Evolutionary conservation across 2,329 filamentous ascomycete species (phyloP).

Genomic region (Botrytis medusae): DNA sequence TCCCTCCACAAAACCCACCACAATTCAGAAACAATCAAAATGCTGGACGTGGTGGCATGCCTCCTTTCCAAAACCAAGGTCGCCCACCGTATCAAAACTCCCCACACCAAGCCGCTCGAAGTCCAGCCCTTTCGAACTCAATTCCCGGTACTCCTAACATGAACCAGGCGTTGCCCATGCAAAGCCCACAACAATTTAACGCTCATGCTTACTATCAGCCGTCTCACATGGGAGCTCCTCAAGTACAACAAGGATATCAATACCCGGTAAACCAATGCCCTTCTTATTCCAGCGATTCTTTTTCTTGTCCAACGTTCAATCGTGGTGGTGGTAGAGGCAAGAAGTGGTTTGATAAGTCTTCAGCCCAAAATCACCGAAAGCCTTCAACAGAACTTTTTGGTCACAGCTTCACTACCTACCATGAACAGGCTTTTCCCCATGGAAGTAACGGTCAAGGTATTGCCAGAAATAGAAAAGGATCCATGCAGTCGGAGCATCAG

Average conservation of each 20-base stretch:
- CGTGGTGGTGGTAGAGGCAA: slow-evolving; percentile 25
- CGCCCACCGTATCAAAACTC: slow-evolving; percentile 59
- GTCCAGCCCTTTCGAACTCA: slow-evolving; percentile 64
- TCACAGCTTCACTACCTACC: slow-evolving; percentile 27
- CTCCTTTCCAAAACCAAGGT: slow-evolving; percentile 48
- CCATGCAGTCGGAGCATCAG: slow-evolving; percentile 27
- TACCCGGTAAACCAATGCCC: slow-evolving; percentile 36
- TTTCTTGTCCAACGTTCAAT: slow-evolving; percentile 22
- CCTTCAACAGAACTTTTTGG: slow-evolving; percentile 35
- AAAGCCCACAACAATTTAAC: slow-evolving; percentile 50
- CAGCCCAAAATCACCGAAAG: slow-evolving; percentile 31
- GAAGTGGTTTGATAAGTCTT: slow-evolving; percentile 36
- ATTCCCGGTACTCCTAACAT: slow-evolving; percentile 70
- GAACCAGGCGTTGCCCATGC: slow-evolving; percentile 66
- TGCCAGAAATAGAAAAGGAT: slow-evolving; percentile 28
- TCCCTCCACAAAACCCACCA: slow-evolving; percentile 47
- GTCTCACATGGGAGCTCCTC: slow-evolving; percentile 42
- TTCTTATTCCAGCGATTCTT: slow-evolving; percentile 33
- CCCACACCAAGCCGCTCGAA: slow-evolving; percentile 62
- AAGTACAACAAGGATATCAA: slow-evolving; percentile 49
- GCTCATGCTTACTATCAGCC: slow-evolving; percentile 39
- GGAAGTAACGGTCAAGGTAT: slow-evolving; percentile 28
- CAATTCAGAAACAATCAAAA: slow-evolving; percentile 38
- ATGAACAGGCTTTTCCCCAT: slow-evolving; percentile 30
- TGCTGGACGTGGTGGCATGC: slow-evolving; percentile 53